Conservation (phyloP, 257 asterid species). For the Nicotiana noctiflora region DNA sequence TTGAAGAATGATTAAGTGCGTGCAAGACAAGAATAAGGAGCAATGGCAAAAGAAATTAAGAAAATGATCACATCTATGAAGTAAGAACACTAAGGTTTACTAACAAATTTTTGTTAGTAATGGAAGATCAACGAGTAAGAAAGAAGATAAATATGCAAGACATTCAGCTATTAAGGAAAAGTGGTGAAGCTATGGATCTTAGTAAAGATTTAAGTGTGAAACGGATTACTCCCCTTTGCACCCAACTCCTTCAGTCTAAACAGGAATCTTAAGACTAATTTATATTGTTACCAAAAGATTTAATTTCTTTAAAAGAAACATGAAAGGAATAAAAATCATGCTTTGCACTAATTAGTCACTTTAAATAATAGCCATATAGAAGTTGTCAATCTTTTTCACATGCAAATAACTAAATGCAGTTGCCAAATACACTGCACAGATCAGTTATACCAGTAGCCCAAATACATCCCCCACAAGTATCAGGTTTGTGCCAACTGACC, state of each 20-base stretch:
- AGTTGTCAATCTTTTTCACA: neutral
- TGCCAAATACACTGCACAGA: neutral
- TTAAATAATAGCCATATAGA: neutral
- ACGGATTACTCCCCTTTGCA: neutral
- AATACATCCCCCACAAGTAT: slow-evolving; percentile 2
- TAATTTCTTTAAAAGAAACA: neutral
- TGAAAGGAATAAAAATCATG: neutral
- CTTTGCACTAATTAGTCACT: neutral
- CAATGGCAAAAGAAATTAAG: neutral
- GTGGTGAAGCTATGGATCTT: neutral
- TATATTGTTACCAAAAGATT: neutral
- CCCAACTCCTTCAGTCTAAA: neutral
- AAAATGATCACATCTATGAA: neutral
- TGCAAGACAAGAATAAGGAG: neutral
- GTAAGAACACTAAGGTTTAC: neutral
- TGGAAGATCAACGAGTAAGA: neutral
- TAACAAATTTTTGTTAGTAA: neutral
- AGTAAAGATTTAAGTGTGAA: neutral
- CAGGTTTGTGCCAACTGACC: neutral
- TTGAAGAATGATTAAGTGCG: neutral
- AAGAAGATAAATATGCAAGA: slow-evolving; percentile 1
- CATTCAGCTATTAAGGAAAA: neutral
- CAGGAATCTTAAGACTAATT: neutral
- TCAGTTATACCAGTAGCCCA: neutral
- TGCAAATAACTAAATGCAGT: neutral